phyloP scores from a whole-genome alignment of 257 asterid species.

The Solanum etuberosum region DNA sequence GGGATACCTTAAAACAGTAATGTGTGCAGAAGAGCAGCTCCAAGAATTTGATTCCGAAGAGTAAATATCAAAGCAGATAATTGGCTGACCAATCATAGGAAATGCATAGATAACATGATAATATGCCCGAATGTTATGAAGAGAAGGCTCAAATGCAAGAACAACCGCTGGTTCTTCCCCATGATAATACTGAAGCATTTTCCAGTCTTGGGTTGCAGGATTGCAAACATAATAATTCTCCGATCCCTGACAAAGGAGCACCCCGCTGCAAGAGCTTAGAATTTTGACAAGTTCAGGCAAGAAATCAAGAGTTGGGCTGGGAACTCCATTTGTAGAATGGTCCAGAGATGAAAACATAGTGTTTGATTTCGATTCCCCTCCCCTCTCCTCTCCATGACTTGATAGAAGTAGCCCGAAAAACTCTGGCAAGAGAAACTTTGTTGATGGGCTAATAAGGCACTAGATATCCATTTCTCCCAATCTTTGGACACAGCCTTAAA shows the following conservation, averaged over 20 bases:
- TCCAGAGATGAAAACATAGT: constrained; percentile 10
- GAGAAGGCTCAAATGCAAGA: constrained; percentile 32
- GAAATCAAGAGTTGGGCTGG: constrained; percentile 6
- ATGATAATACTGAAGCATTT: constrained; percentile 4
- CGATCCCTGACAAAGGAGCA: constrained; percentile 19
- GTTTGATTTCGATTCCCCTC: neutral
- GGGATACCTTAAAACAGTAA: constrained; percentile 2
- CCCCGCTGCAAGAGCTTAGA: constrained; percentile 25
- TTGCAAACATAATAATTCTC: constrained; percentile 29
- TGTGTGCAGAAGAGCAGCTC: neutral
- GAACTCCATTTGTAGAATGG: constrained; percentile 22
- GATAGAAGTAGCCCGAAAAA: constrained; percentile 32
- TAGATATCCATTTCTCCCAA: constrained; percentile 25
- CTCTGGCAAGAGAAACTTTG: constrained; percentile 26
- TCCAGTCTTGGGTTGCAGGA: constrained; percentile 26
- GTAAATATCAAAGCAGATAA: constrained; percentile 26
- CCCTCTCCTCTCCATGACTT: neutral
- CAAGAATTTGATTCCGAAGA: constrained; percentile 15
- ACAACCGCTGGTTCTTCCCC: constrained; percentile 12
- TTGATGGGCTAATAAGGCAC: constrained; percentile 22
- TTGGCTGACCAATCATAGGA: constrained; percentile 1
- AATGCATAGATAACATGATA: constrained; percentile 24
- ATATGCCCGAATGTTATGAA: constrained; percentile 8
- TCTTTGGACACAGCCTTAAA: constrained; percentile 36
- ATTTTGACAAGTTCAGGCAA: constrained; percentile 8